Base-by-base conservation (phyloP, 495 filamentous ascomycete species). In the Durotheca rogersii region DNA sequence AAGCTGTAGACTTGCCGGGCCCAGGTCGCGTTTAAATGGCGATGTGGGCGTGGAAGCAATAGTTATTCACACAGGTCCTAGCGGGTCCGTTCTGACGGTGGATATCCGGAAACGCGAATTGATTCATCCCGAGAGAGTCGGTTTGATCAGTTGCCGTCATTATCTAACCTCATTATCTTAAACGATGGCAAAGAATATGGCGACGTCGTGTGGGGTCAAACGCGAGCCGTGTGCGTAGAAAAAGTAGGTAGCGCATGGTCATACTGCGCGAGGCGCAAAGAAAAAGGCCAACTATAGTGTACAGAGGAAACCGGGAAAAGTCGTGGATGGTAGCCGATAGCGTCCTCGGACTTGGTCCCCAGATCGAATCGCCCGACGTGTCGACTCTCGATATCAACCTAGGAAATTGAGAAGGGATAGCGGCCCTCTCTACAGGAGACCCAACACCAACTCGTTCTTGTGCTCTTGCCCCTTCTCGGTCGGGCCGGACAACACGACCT, bases 381-480 rank as follows among this genome's bases (percentile, higher is more conserved):
- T 47, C 11, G 27, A 10, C 21, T 38, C 17, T 41, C 6, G 16
- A 41, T 34, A 23, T 20, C 12, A n/a, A n/a, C n/a, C n/a, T n/a
- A 51, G n/a, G 27, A 42, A 51, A 34, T 34, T 27, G 20, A 11
- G 6, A 19, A 2, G 27, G 5, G n/a, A 38, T 5, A 23, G 23
- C 20, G 19, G 25, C 19, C 12, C 41, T 34, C 47, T 10, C 32
- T 9, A 7, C 12, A 21, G n/a, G 34, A 17, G n/a, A 25, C 23
- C 61, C 56, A 69, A 73, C 37, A 60, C 59, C 61, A 64, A n/a
- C n/a, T 68, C 20, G 63, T 62, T 50, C 66, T 27, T 27, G 51
- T 16, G 61, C 61, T 31, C 73, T 66, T 3, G 62, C 56, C 48
- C 62, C 46, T 58, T 64, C 55, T 75, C 67, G n/a, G 47, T 18